A percentile compares a stretch with the other conserved stretches of the same genome.
These are phyloP conservation scores for Exophiala lecanii-corni DNA, from an alignment of 2,329 filamentous ascomycete genomes.

Conservation along the genomic window DNA sequence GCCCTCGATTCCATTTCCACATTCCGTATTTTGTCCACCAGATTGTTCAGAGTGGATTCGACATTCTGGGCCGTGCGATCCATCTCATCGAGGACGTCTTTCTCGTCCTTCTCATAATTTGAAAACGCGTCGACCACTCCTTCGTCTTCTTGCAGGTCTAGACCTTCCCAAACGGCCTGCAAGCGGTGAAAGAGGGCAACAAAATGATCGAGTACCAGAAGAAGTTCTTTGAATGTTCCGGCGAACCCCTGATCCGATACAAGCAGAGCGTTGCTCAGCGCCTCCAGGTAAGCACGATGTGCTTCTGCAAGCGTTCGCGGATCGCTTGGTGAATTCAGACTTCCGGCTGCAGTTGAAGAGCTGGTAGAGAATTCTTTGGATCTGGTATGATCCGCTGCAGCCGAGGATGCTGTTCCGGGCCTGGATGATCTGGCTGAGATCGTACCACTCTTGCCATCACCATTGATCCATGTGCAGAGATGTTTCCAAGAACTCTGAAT, in stretches of 20 bases:
- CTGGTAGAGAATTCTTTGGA: slow-evolving; percentile 9
- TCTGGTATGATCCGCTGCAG: slow-evolving; percentile 11
- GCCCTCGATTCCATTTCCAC: slow-evolving; percentile 19
- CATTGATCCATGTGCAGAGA: slow-evolving; percentile 69
- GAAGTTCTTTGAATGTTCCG: slow-evolving; percentile 34
- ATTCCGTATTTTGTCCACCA: slow-evolving; percentile 19
- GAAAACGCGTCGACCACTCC: slow-evolving; percentile 73
- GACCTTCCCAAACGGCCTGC: slow-evolving; percentile 68
- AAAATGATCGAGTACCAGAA: slow-evolving; percentile 67
- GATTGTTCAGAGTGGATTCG: slow-evolving; percentile 55
- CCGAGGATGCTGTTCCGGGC: slow-evolving; percentile 33
- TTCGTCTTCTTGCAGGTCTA: slow-evolving; percentile 77
- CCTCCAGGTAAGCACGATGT: slow-evolving; percentile 70
- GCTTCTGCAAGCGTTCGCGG: slow-evolving; percentile 78
- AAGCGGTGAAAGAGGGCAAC: slow-evolving; percentile 72
- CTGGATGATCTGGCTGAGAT: slow-evolving; percentile 32
- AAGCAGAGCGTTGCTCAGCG: slow-evolving; percentile 50
- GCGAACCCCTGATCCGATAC: slow-evolving; percentile 40
- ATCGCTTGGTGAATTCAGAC: slow-evolving; percentile 43
- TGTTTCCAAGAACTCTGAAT: slow-evolving; percentile 75
- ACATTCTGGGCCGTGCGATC: slow-evolving; percentile 60
- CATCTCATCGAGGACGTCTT: slow-evolving; percentile 61
- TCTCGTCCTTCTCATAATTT: slow-evolving; percentile 68
- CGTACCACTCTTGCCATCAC: slow-evolving; percentile 30
- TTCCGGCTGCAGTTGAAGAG: not conserved